Evolutionary conservation across 305 asterid species (phyloP), one percentile per base, ranked within the genome.

Genomic region (Ilex paraguariensis): DNA sequence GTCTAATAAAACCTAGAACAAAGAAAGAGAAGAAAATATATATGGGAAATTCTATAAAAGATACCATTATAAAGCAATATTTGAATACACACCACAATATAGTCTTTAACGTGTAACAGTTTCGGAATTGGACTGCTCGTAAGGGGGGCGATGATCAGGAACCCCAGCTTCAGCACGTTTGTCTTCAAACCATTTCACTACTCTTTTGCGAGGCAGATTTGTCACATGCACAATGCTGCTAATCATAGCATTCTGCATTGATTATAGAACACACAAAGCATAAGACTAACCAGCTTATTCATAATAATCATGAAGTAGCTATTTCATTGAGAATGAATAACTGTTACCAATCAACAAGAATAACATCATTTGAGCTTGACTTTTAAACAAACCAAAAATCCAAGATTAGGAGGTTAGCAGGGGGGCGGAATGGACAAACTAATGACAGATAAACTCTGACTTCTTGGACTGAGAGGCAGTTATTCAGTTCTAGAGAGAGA

Each of bases 171-270:
- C 96, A 8, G 74, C 71, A 56, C 98, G 80, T 73, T 73, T 89
- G 70, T 92, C 97, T 80, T 92, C 96, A 3, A 92, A 89, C 98
- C 96, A 92, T 70, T 92, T 89, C 81, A 92, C 80, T 3, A 92
- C 95, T 75, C 70, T 84, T 66, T 73, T 87, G 45, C 87, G 87
- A 7, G 98, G 97, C 73, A 92, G 83, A 77, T 85, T 90, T 16
- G 94, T 87, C 64, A 87, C 85, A 50, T 89, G 96, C 62, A 92
- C 98, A 15, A 92, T 89, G 88, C 92, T 89, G 81, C 93, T 85
- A 31, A 92, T 61, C 91, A 92, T 85, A 36, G 97, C 81, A 69
- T 92, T 89, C 98, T 92, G 90, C 77, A 75, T 15, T 52, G 56
- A n/a, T 5, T 13, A 5, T 46, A 46, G 5, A 46, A 13, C 52